Evolutionary conservation across 2,329 filamentous ascomycete species (phyloP), one percentile per base, ranked within the genome.

Genomic region (Calcarisporium arbuscula): DNA sequence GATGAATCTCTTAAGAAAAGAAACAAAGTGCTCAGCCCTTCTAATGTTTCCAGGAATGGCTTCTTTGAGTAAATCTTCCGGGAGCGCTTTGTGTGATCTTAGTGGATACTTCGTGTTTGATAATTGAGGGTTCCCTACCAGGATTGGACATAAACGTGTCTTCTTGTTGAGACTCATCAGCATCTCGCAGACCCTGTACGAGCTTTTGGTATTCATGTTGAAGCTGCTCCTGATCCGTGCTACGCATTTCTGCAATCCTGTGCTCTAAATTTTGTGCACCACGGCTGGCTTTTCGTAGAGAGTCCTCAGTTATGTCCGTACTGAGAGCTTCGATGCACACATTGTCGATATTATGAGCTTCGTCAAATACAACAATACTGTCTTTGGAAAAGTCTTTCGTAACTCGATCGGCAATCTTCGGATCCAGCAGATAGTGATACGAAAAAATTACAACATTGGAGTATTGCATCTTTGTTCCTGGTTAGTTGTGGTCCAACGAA

Each of bases 401-500:
- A 3, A 96, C 89, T 38, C 90, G 66, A 55, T 98, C 92, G 10
- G 92, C 92, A 50, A 98, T 98, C 58, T 98, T 98, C 4, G 92
- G 92, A 51, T 98, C 94, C 12, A 98, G 76, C 4, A 98, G 76
- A 54, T 98, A 98, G 60, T 98, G 92, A 55, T 98, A 98, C 1
- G 92, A 98, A 65, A 98, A 98, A 47, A 98, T 98, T 53, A 98
- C 95, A 54, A 98, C 88, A 57, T 98, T 96, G 72, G 92, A 98
- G 55, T 89, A 96, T 51, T 92, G 83, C 90, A 98, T 96, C 83
- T 88, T 45, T 11, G 20, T 10, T 25, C 2, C 18, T 27, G 8
- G 8, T 32, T 14, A 34, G 32, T 20, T 23, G 16, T 17, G 12
- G n/a, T 23, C 10, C n/a, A 4, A 6, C 7, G 4, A 14, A 18